Conservation (phyloP, 2,329 filamentous ascomycete genomes). For the Septoria petroselini region DNA sequence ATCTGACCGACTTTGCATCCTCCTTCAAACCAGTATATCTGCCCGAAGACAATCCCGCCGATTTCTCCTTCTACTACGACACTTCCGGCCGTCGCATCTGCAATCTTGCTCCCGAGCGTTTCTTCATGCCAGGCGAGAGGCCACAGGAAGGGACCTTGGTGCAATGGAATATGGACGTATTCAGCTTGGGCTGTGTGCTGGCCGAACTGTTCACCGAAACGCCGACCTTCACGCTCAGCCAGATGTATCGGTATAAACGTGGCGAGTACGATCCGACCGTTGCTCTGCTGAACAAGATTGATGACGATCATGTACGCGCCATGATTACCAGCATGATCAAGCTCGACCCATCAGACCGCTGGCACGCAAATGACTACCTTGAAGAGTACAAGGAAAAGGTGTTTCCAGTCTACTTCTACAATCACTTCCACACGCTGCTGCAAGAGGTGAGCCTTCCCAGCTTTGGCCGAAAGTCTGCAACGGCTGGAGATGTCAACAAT, state of each 20-base stretch:
- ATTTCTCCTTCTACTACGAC: slow-evolving; percentile 98
- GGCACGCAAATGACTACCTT: slow-evolving; percentile 89
- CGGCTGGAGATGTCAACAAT: slow-evolving; percentile 66
- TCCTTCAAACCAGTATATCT: slow-evolving; percentile 91
- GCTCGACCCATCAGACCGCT: slow-evolving; percentile 83
- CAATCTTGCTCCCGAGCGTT: slow-evolving; percentile 91
- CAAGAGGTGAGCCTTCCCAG: slow-evolving; percentile 88
- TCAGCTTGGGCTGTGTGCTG: slow-evolving; percentile 94
- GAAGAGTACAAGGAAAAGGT: slow-evolving; percentile 88
- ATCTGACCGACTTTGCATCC: slow-evolving; percentile 94
- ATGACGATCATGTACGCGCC: slow-evolving; percentile 80
- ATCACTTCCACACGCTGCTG: slow-evolving; percentile 97
- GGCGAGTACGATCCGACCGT: slow-evolving; percentile 87
- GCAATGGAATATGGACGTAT: slow-evolving; percentile 95
- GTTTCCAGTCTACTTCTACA: slow-evolving; percentile 96
- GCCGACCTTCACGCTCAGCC: slow-evolving; percentile 95
- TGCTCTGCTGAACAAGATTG: slow-evolving; percentile 77
- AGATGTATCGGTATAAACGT: slow-evolving; percentile 89
- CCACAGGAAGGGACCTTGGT: slow-evolving; percentile 46
- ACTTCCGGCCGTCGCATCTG: slow-evolving; percentile 87
- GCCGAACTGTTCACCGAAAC: slow-evolving; percentile 93
- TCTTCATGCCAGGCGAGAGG: slow-evolving; percentile 65
- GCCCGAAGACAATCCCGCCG: slow-evolving; percentile 92
- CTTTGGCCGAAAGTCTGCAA: slow-evolving; percentile 69
- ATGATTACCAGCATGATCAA: slow-evolving; percentile 96